Base-by-base conservation (phyloP, 192 early-diverging fungal species). In the Coemansia javaensis region DNA sequence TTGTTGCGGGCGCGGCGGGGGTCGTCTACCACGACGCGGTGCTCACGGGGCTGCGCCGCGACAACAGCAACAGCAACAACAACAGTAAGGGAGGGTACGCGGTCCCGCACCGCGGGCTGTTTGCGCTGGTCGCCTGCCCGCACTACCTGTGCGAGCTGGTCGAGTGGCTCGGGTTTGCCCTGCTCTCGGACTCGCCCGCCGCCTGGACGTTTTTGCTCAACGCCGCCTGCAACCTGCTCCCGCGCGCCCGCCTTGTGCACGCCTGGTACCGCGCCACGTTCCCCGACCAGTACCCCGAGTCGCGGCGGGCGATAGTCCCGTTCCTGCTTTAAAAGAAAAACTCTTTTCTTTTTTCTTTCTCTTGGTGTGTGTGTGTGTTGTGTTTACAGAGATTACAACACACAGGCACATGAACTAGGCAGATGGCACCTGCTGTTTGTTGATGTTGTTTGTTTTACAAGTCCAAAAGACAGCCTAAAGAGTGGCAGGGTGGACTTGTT, bases 61-160 rank as follows among this genome's bases (percentile, higher is more conserved):
- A 20, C 33, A 38, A 27, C 1, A 24, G 36, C 22, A 18, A 14
- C 17, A 20, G 14, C 24, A 17, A 14, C 24, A 42, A 15, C 36
- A 42, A n/a, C n/a, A n/a, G n/a, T n/a, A n/a, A n/a, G n/a, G n/a
- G n/a, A n/a, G n/a, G 48, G 23, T 77, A 77, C 25, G 23, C 34
- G 36, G 34, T 77, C 2, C 75, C 75, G 2, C 23, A 38, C 5
- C 53, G 68, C 34, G 68, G 68, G 1, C 14, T 63, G 47, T 77
- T 72, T 54, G 23, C 27, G 8, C 13, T 62, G 18, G 63, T 77
- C 16, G 72, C 75, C 27, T 70, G 68, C 25, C 75, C 75, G 24
- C 75, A 77, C 48, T 77, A 54, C 42, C 40, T 77, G n/a, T 63
- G 63, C 45, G 75, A 77, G 32, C 16, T 64, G 7, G 44, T 64